Conservation (phyloP, 371 early-diverging fungal genomes). For the Apophysomyces ossiformis region DNA sequence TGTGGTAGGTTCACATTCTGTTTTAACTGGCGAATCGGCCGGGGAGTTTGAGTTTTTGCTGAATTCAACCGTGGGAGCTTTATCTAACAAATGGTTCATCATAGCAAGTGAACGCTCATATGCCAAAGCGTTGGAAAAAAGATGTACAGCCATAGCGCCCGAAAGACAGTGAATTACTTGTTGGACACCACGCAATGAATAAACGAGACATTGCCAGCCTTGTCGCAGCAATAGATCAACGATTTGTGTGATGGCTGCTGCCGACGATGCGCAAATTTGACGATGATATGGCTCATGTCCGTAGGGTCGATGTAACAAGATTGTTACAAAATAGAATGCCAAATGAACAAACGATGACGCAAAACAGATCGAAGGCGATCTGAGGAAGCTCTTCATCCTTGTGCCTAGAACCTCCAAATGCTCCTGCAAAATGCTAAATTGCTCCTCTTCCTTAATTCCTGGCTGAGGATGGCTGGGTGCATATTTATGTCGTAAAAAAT, state of each 20-base stretch:
- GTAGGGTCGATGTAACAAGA: constrained; percentile 25
- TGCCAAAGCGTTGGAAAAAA: constrained; percentile 19
- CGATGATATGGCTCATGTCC: constrained; percentile 8
- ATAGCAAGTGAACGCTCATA: constrained; percentile 20
- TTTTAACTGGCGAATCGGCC: not conserved
- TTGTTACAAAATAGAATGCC: constrained; percentile 25
- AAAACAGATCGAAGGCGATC: constrained; percentile 21
- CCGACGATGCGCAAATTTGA: constrained; percentile 33
- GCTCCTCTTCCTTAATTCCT: constrained; percentile 12
- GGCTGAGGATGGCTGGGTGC: not conserved
- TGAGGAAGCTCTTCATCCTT: not conserved
- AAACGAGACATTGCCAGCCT: constrained; percentile 42
- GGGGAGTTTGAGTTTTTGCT: not conserved
- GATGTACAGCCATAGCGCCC: constrained; percentile 40
- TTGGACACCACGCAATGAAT: constrained; percentile 47
- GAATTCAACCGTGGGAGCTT: constrained; percentile 26
- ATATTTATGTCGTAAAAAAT: constrained; percentile 19
- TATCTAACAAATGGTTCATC: constrained; percentile 20
- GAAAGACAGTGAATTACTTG: constrained; percentile 47
- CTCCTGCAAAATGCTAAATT: not conserved
- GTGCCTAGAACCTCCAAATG: constrained; percentile 1
- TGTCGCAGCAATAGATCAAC: constrained; percentile 30
- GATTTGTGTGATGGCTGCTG: constrained; percentile 30
- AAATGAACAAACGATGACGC: constrained; percentile 29
- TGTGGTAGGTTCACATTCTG: not conserved